Conservation (phyloP, 495 filamentous ascomycete species). For the Aspergillus haitiensis region DNA sequence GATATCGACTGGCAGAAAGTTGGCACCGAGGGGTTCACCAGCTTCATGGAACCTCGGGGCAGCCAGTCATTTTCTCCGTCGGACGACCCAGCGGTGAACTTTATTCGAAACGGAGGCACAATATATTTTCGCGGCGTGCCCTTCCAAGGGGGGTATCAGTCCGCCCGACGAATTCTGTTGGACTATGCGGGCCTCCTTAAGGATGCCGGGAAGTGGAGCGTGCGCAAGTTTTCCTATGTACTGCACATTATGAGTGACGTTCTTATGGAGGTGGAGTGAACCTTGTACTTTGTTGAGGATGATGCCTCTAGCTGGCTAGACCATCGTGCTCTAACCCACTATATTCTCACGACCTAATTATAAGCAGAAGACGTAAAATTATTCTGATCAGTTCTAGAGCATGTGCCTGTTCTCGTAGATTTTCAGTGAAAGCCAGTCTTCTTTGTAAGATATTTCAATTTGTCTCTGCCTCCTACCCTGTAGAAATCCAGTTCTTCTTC, state of each 20-base stretch:
- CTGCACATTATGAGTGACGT: constrained; percentile 57
- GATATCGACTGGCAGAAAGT: constrained; percentile 52
- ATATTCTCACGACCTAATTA: background rate
- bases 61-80: constrained; percentile 33
- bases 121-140: constrained; percentile 50
- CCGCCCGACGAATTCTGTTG: constrained; percentile 48
- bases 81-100: constrained; percentile 45
- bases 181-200: constrained; percentile 53
- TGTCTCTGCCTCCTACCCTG: no score
- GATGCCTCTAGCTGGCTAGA: constrained; percentile 13
- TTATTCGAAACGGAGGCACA: constrained; percentile 52
- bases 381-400: no score
- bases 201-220: constrained; percentile 54
- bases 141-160: constrained; percentile 50
- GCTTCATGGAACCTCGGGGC: constrained; percentile 42
- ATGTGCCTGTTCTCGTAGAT: no score
- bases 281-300: background rate
- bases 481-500: no score
- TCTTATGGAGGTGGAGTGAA: constrained; percentile 37
- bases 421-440: no score
- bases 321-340: background rate
- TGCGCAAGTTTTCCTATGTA: constrained; percentile 49
- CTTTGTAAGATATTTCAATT: no score
- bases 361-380: no score
- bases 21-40: constrained; percentile 42